A percentile compares a stretch with the other conserved stretches of the same genome.
Conservation (phyloP, 331 rosid genomes). For the Dryas integrifolia region DNA sequence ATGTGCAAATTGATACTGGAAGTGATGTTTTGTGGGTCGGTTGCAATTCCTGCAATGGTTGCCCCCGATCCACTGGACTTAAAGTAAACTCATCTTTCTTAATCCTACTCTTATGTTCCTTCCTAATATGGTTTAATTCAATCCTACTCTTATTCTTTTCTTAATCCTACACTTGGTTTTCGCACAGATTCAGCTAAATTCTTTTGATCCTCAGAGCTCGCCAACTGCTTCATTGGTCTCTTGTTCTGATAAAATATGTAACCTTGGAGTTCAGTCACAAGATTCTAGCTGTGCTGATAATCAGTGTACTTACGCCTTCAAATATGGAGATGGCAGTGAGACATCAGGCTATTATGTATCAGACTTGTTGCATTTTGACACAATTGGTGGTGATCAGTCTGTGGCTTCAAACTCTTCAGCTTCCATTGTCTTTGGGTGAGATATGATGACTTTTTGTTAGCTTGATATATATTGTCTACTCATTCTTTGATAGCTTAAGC, state of each 20-base stretch:
- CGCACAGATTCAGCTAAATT: slow-evolving; percentile 52
- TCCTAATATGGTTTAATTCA: too few species aligned
- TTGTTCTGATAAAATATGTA: slow-evolving; percentile 61
- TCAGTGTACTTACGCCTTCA: slow-evolving; percentile 54
- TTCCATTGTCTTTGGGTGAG: slow-evolving; percentile 67
- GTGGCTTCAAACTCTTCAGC: slow-evolving; percentile 57
- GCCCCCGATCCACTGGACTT: slow-evolving; percentile 61
- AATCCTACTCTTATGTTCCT: background rate
- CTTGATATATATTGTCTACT: too few species aligned
- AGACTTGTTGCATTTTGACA: slow-evolving; percentile 50
- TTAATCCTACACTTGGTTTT: slow-evolving; percentile 14
- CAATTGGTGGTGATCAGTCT: slow-evolving; percentile 39
- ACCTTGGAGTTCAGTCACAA: slow-evolving; percentile 41
- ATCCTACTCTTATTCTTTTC: background rate
- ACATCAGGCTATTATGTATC: slow-evolving; percentile 67
- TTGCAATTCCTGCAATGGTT: slow-evolving; percentile 63
- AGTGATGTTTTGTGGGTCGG: slow-evolving; percentile 77
- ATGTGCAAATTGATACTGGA: slow-evolving; percentile 80
- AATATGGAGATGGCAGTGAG: slow-evolving; percentile 79
- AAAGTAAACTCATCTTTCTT: slow-evolving; percentile 38
- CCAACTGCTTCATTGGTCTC: slow-evolving; percentile 50
- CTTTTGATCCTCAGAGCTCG: slow-evolving; percentile 50
- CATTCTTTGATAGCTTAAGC: too few species aligned
- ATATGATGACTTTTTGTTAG: background rate
- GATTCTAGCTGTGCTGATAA: slow-evolving; percentile 60